Conservation (phyloP, 371 early-diverging fungal species). For the Nematocida minor region DNA sequence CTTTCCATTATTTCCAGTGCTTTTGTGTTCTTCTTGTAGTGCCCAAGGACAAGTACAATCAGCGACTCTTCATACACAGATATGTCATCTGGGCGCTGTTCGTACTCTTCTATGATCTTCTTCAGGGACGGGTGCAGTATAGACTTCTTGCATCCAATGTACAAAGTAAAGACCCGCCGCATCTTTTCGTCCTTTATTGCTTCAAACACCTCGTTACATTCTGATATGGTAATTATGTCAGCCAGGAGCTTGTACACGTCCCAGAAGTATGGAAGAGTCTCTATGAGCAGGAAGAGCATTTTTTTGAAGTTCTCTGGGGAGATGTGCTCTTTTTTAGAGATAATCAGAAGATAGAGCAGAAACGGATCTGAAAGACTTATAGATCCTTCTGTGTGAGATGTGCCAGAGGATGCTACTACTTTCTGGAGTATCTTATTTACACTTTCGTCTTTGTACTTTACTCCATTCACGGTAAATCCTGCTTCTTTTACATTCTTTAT, state of each 20-base stretch:
- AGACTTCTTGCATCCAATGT: conserved; percentile 36
- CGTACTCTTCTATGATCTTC: conserved; percentile 26
- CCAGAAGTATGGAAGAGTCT: conserved; percentile 56
- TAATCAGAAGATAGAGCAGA: conserved; percentile 29
- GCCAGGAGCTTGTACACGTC: conserved; percentile 55
- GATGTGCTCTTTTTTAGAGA: conserved; percentile 50
- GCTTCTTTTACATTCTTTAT: conserved; percentile 3
- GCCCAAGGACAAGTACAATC: conserved; percentile 51
- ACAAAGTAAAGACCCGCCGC: conserved; percentile 11
- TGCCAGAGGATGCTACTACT: not conserved
- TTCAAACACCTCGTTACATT: conserved; percentile 4
- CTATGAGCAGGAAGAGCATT: conserved; percentile 32
- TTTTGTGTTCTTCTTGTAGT: conserved; percentile 47
- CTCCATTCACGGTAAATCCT: not conserved
- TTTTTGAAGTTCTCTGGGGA: conserved; percentile 28
- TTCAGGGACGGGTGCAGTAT: conserved; percentile 48
- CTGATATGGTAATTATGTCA: conserved; percentile 13
- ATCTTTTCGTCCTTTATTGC: conserved; percentile 14
- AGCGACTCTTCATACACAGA: conserved; percentile 32
- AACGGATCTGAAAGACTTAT: conserved; percentile 6
- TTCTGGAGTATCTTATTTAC: not conserved
- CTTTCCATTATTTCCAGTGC: conserved; percentile 49
- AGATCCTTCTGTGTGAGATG: not conserved
- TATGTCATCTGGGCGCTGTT: not conserved
- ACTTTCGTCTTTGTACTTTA: not conserved